Conservation (phyloP, 371 early-diverging fungal genomes). For the Quaeritorhiza haematococci region DNA sequence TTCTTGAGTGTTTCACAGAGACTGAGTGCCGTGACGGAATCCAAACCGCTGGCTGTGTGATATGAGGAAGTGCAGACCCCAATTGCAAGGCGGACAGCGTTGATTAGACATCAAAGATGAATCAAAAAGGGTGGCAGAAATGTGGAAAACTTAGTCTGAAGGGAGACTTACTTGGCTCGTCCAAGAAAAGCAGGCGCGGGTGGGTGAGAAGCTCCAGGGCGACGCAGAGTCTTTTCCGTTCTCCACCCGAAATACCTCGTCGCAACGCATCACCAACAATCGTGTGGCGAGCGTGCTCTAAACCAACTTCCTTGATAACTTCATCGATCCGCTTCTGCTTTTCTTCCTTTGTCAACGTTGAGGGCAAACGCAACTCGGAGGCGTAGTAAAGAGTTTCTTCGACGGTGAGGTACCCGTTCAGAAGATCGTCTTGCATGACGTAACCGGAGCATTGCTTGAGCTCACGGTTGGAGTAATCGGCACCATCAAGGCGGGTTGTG, state of each 20-base stretch:
- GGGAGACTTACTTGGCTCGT: too few relatives aligned
- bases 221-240: slow-evolving; percentile 34
- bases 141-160: too few relatives aligned
- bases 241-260: slow-evolving; percentile 27
- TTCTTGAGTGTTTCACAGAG: slow-evolving; percentile 49
- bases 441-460: neutral
- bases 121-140: too few relatives aligned
- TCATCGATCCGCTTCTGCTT: slow-evolving; percentile 52
- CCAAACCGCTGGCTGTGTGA: slow-evolving; percentile 79
- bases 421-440: neutral
- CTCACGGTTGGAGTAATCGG: too few relatives aligned
- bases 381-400: too few relatives aligned
- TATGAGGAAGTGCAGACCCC: too few relatives aligned
- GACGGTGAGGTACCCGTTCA: neutral
- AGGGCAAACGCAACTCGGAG: slow-evolving; percentile 67
- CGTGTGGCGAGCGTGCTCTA: slow-evolving; percentile 50
- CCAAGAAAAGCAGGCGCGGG: slow-evolving; percentile 34
- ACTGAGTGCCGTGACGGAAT: slow-evolving; percentile 64
- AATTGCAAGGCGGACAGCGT: too few relatives aligned
- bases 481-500: too few relatives aligned
- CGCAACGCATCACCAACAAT: slow-evolving; percentile 38
- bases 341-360: slow-evolving; percentile 38
- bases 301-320: slow-evolving; percentile 59
- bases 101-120: too few relatives aligned
- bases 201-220: slow-evolving; percentile 26